Evolutionary conservation across 371 early-diverging fungal genomes (phyloP).

Genomic region (Smittium mucronatum): DNA sequence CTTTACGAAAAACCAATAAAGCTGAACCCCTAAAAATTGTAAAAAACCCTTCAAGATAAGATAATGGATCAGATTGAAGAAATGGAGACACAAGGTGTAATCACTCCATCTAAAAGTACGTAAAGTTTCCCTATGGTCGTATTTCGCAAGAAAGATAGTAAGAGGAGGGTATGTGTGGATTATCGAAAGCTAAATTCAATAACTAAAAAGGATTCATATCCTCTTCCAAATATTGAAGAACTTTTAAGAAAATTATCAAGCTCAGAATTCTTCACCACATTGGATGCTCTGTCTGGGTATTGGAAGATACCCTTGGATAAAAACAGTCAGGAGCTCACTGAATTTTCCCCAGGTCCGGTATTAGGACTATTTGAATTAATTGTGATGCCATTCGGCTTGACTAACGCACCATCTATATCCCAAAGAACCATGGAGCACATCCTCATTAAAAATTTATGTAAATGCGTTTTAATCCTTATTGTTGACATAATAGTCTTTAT

Average conservation of each 20-base stretch:
- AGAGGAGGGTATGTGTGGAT: conserved; percentile 34
- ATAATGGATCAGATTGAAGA: conserved; percentile 6
- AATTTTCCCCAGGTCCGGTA: not conserved
- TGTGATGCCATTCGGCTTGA: conserved; percentile 39
- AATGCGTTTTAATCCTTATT: not conserved
- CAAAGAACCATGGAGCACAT: not conserved
- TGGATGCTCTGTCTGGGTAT: conserved; percentile 11
- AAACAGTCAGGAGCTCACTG: not conserved
- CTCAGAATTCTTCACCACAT: conserved; percentile 17
- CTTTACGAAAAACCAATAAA: conserved; percentile 1
- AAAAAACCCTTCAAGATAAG: not conserved
- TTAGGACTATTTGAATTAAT: conserved; percentile 32
- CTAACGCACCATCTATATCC: conserved; percentile 3
- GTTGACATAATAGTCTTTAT: conserved; percentile 13
- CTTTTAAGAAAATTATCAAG: conserved; percentile 21
- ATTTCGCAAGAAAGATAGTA: conserved; percentile 32
- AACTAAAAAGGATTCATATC: conserved; percentile 34
- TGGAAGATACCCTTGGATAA: conserved; percentile 2
- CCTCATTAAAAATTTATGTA: not conserved
- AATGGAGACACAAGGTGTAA: conserved; percentile 5
- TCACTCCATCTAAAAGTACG: conserved; percentile 14
- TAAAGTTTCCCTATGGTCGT: conserved; percentile 31
- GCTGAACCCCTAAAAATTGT: not conserved
- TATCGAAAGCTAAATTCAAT: conserved; percentile 36
- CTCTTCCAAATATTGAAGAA: conserved; percentile 29